Percentiles rank a stretch among this genome's conserved stretches.
Conservation (phyloP, 352 stramenopile genomes). For the Globisporangium echinulatum region DNA sequence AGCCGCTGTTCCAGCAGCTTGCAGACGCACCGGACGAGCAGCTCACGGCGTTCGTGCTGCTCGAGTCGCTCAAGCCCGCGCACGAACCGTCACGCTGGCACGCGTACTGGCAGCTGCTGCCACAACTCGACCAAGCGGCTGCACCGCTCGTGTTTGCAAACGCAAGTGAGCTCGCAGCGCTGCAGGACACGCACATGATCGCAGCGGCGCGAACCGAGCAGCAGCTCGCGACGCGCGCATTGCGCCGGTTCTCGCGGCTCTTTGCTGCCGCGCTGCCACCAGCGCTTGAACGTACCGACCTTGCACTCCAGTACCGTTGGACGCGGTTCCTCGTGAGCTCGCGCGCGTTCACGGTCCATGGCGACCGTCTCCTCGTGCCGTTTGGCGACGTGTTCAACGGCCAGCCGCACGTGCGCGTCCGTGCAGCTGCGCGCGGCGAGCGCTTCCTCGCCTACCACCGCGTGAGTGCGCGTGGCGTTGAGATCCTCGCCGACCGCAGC, state of each 20-base stretch:
- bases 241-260: slow-evolving; percentile 37
- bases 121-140: slow-evolving; percentile 2
- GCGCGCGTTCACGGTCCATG: slow-evolving; percentile 71
- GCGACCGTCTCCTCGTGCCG: slow-evolving; percentile 70
- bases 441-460: slow-evolving; percentile 60
- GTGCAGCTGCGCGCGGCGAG: slow-evolving; percentile 30
- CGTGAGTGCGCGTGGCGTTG: slow-evolving; percentile 32
- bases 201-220: slow-evolving; percentile 20
- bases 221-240: slow-evolving; percentile 17
- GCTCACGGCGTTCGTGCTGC: slow-evolving; percentile 54
- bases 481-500: slow-evolving; percentile 60
- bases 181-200: slow-evolving; percentile 49
- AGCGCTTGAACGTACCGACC: neutral
- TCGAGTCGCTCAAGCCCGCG: slow-evolving; percentile 34
- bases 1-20: slow-evolving; percentile 31
- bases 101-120: slow-evolving; percentile 49
- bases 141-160: slow-evolving; percentile 40
- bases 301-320: slow-evolving; percentile 28
- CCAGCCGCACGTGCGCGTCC: slow-evolving; percentile 22
- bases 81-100: slow-evolving; percentile 30
- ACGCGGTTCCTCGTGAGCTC: slow-evolving; percentile 61
- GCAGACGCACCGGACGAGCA: slow-evolving; percentile 35
- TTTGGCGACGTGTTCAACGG: slow-evolving; percentile 89
- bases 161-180: slow-evolving; percentile 17
- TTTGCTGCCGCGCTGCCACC: slow-evolving; percentile 15